Conservation (phyloP, 2,329 filamentous ascomycete species). For the Thermothelomyces thermophilus region DNA sequence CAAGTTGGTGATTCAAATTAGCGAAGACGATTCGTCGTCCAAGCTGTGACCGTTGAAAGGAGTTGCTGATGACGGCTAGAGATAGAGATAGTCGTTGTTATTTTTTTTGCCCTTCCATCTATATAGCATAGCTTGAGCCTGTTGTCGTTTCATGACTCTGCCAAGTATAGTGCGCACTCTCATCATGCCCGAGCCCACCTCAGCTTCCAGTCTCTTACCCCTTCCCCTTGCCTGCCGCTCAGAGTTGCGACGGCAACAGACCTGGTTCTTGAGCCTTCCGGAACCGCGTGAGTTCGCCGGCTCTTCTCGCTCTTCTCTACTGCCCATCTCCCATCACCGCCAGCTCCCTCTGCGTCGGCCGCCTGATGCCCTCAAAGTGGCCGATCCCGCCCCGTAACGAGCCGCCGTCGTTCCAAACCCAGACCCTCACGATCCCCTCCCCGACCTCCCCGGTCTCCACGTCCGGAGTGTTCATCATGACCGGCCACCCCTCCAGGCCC, state of each 20-base stretch:
- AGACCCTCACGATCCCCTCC: conserved; percentile 18
- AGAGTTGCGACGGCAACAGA: too few species aligned
- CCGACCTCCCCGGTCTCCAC: conserved; percentile 15
- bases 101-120: too few species aligned
- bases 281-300: too few species aligned
- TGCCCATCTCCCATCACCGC: neutral
- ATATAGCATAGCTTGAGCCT: too few species aligned
- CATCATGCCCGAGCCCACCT: too few species aligned
- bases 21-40: conserved; percentile 21
- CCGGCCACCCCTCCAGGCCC: conserved; percentile 14
- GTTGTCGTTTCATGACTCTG: too few species aligned
- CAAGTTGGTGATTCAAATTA: conserved; percentile 77
- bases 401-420: conserved; percentile 22
- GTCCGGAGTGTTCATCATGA: conserved; percentile 19
- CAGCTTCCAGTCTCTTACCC: too few species aligned
- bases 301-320: neutral
- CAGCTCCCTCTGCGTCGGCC: conserved; percentile 8
- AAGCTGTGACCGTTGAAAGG: conserved; percentile 20
- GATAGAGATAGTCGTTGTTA: too few species aligned
- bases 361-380: conserved; percentile 20
- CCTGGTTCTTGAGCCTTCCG: too few species aligned
- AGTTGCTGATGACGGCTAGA: too few species aligned
- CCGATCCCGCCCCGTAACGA: conserved; percentile 18
- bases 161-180: too few species aligned
- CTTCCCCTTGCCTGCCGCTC: too few species aligned